Evolutionary conservation across 75 land plant genomes (phyloP).

Genomic region (Isoetes taiwanensis): DNA sequence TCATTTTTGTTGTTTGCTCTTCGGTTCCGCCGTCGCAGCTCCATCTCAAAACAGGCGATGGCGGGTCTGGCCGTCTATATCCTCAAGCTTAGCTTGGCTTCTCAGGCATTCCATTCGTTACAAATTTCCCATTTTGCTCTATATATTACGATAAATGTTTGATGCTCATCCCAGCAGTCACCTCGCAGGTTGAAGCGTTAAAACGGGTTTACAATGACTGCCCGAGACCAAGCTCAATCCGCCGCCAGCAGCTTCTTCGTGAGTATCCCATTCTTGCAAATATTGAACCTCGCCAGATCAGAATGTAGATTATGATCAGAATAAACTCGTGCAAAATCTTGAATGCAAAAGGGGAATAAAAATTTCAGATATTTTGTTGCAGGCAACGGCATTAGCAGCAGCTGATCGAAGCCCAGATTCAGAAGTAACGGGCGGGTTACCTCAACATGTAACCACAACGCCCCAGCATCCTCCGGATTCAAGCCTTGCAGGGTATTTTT

Average conservation of each 20-base stretch:
- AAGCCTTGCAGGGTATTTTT: conserved; percentile 5
- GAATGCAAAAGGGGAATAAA: too few species aligned
- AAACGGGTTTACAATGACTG: conserved; percentile 1
- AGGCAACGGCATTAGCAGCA: neutral
- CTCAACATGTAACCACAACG: neutral
- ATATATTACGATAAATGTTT: too few species aligned
- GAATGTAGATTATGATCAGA: neutral
- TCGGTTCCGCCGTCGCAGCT: too few species aligned
- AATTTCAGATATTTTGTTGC: too few species aligned
- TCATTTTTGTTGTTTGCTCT: too few species aligned
- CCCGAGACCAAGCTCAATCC: conserved; percentile 2
- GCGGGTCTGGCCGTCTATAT: too few species aligned
- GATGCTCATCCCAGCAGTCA: too few species aligned
- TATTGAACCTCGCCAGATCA: conserved; percentile 6
- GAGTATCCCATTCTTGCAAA: conserved; percentile 8
- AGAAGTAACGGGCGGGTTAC: conserved; percentile 2
- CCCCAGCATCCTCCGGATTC: conserved; percentile 4
- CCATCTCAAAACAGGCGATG: too few species aligned
- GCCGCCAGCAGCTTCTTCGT: conserved; percentile 2
- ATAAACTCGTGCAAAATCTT: too few species aligned
- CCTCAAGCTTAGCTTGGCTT: too few species aligned
- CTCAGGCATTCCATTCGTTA: too few species aligned
- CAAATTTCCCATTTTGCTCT: too few species aligned
- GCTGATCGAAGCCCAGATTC: conserved; percentile 8
- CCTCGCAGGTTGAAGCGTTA: neutral